These are phyloP conservation scores for Naumovozyma baii DNA, from an alignment of 805 yeast genomes.

Conservation along the genomic window DNA sequence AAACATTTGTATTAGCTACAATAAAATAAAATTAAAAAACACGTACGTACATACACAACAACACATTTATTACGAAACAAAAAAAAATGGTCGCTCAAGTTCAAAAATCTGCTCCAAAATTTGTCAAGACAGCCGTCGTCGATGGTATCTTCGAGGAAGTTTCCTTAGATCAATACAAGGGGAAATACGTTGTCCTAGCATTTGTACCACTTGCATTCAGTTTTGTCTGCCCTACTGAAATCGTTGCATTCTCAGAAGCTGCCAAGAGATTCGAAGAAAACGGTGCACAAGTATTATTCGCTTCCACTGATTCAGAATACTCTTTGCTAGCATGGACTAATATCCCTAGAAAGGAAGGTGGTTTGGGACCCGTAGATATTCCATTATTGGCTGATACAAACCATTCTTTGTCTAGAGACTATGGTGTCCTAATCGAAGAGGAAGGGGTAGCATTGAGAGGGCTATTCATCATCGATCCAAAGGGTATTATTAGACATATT, in stretches of 20 bases:
- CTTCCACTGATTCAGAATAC: slow-evolving; percentile 98
- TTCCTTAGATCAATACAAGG: slow-evolving; percentile 89
- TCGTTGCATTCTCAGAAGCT: slow-evolving; percentile 96
- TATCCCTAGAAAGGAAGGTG: slow-evolving; percentile 93
- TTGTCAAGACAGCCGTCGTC: slow-evolving; percentile 94
- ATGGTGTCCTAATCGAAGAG: slow-evolving; percentile 95
- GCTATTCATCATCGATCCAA: slow-evolving; percentile 94
- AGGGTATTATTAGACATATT: slow-evolving; percentile 88
- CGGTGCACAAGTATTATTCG: slow-evolving; percentile 83
- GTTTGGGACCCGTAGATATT: slow-evolving; percentile 88
- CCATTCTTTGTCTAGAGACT: slow-evolving; percentile 89
- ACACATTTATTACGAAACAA: neutral
- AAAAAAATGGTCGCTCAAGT: slow-evolving; percentile 73
- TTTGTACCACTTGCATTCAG: slow-evolving; percentile 99
- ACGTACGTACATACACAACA: no score
- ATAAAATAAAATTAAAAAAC: no score
- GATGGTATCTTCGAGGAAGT: slow-evolving; percentile 95
- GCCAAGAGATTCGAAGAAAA: slow-evolving; percentile 78
- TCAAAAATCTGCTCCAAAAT: slow-evolving; percentile 93
- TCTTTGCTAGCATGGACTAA: slow-evolving; percentile 97
- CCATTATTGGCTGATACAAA: slow-evolving; percentile 95
- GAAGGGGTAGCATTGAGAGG: slow-evolving; percentile 98
- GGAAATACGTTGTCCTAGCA: slow-evolving; percentile 95
- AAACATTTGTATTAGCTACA: no score
- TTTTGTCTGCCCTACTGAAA: slow-evolving; percentile 98